Evolutionary conservation across 2,329 filamentous ascomycete genomes (phyloP).

Genomic region (Paecilomyces niveus): DNA sequence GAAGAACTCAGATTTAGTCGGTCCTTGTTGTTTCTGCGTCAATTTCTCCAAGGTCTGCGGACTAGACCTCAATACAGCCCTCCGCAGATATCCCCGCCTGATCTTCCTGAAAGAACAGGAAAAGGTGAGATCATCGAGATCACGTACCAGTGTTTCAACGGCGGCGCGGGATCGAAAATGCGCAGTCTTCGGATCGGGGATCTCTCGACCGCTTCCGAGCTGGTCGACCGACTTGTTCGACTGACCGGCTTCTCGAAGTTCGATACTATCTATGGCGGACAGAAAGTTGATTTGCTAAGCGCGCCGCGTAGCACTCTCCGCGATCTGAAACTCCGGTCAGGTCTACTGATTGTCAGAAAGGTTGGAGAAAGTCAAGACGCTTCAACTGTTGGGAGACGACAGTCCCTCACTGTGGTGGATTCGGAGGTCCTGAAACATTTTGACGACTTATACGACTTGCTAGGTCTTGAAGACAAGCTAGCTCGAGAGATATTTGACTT

Average conservation of each 20-base stretch:
- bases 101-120: slow-evolving; percentile 46
- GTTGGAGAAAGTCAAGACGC: slow-evolving; percentile 43
- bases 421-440: slow-evolving; percentile 76
- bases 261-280: slow-evolving; percentile 63
- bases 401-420: slow-evolving; percentile 59
- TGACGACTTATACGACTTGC: slow-evolving; percentile 71
- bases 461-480: slow-evolving; percentile 64
- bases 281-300: slow-evolving; percentile 55
- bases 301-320: slow-evolving; percentile 55
- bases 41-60: slow-evolving; percentile 54
- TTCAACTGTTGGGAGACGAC: slow-evolving; percentile 26
- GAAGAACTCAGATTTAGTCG: slow-evolving; percentile 61
- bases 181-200: slow-evolving; percentile 59
- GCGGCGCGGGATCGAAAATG: slow-evolving; percentile 52
- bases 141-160: slow-evolving; percentile 68
- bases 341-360: slow-evolving; percentile 58
- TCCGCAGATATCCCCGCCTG: slow-evolving; percentile 53
- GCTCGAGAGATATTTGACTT: slow-evolving; percentile 68
- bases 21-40: slow-evolving; percentile 60
- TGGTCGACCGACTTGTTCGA: slow-evolving; percentile 60
- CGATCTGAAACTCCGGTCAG: slow-evolving; percentile 60
- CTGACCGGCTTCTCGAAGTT: slow-evolving; percentile 71
- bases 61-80: slow-evolving; percentile 52
- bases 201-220: slow-evolving; percentile 62
- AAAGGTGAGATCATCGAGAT: slow-evolving; percentile 61